Base-by-base conservation (phyloP, 1,284 basidiomycete species). In the Cerioporus squamosus region DNA sequence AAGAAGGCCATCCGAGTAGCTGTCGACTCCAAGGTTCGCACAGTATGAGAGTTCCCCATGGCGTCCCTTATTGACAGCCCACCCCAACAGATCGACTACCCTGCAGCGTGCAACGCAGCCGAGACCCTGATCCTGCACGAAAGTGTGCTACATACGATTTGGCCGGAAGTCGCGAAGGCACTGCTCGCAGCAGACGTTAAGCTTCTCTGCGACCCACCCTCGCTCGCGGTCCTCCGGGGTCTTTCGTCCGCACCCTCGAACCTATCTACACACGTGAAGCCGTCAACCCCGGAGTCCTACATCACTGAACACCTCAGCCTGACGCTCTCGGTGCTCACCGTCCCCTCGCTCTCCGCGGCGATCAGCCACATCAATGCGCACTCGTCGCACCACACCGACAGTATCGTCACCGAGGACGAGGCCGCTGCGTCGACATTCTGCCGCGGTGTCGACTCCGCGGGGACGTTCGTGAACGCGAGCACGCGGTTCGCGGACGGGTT, bases 401-500 rank as follows among this genome's bases (percentile, higher is more conserved):
- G 83, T 49, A 98, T 99, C 72, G 83, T 99, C 43, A 95, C 95
- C n/a, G 92, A 97, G 72, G 82, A 85, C 51, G 80, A 86, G 14
- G 60, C 68, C 1, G 78, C 86, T 44, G 93, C 90, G 38, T 81
- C 85, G 20, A 79, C 78, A 23, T 99, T 98, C 78, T 93, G 90
- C 67, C 82, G 90, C 22, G 92, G 92, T 2, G 88, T 99, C 24
- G 95, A 97, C 73, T 93, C 90, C 2, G 93, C 97, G 2, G 95
- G 96, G 51, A 94, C 94, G 8, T 99, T 93, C 69, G 85, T 98
- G 63, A 99, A 99, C 68, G 94, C 95, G 3, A 93, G 90, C 63
- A 97, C 97, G 8, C 85, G 97, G 46, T 99, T 99, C 70, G 92
- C 96, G 0, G 97, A 99, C 74, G 97, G 97, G 1, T 98, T 97